These are phyloP conservation scores for Lactarius trivialis DNA, from an alignment of 768 basidiomycete genomes.

Conservation along the genomic window DNA sequence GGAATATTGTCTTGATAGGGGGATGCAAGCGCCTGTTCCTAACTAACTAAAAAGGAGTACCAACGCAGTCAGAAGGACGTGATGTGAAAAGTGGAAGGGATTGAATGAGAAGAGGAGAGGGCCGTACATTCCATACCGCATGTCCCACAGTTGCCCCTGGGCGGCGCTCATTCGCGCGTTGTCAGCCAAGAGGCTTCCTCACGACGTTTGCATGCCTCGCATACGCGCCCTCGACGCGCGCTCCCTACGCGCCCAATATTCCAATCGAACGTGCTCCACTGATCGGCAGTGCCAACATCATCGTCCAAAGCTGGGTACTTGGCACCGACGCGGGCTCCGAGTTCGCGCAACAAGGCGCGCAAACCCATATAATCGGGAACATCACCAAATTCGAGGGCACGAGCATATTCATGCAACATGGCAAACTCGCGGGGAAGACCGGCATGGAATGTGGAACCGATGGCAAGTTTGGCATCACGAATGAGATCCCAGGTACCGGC, in stretches of 20 bases:
- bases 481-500: constrained; percentile 73
- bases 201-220: constrained; percentile 22
- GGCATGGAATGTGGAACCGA: constrained; percentile 54
- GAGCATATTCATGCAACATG: constrained; percentile 69
- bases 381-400: constrained; percentile 81
- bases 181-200: constrained; percentile 22
- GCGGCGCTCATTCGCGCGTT: constrained; percentile 11
- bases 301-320: constrained; percentile 18
- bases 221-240: constrained; percentile 18
- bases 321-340: constrained; percentile 26
- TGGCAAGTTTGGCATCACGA: constrained; percentile 61
- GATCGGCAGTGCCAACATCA: constrained; percentile 7
- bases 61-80: constrained; percentile 15
- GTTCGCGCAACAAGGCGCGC: constrained; percentile 59
- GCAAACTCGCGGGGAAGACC: constrained; percentile 79
- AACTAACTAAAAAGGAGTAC: constrained; percentile 3
- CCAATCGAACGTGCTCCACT: constrained; percentile 23
- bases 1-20: constrained; percentile 14
- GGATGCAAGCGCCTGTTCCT: constrained; percentile 15
- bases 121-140: constrained; percentile 20
- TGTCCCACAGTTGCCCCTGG: neutral
- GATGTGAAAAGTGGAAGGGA: constrained; percentile 6
- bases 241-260: constrained; percentile 15
- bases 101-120: neutral
- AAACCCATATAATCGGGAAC: constrained; percentile 84